These are phyloP conservation scores for Coccomyxa subellipsoidea DNA, from an alignment of 163 green algal genomes.

Conservation along the genomic window DNA sequence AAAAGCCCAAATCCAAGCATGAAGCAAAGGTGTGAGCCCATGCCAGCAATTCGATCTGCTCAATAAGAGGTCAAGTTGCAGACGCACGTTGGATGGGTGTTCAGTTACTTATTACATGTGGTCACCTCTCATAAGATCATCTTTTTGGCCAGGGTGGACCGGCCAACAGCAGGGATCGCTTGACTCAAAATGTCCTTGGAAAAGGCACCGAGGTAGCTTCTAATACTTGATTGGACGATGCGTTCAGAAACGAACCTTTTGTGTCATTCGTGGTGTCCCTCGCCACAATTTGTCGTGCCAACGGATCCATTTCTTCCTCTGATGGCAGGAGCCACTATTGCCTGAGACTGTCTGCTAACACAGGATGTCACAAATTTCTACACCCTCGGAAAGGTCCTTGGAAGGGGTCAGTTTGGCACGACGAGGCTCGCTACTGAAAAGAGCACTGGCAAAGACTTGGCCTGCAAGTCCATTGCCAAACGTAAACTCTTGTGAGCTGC, in stretches of 20 bases:
- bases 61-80: not conserved
- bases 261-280: too few species aligned
- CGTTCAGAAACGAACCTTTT: too few species aligned
- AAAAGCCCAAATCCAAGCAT: not conserved
- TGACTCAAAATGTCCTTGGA: conserved; percentile 11
- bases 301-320: too few species aligned
- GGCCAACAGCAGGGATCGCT: not conserved
- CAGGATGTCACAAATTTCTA: conserved; percentile 59
- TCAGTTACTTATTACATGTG: not conserved
- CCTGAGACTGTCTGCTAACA: not conserved
- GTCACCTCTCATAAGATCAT: not conserved
- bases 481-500: conserved; percentile 63
- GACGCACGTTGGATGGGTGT: not conserved
- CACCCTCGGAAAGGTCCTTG: conserved; percentile 57
- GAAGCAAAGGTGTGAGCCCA: not conserved
- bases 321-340: not conserved
- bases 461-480: conserved; percentile 90
- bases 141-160: not conserved
- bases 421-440: conserved; percentile 48
- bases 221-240: too few species aligned
- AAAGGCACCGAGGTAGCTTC: conserved; percentile 17
- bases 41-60: too few species aligned
- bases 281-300: too few species aligned
- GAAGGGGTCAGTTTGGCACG: conserved; percentile 63
- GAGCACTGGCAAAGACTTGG: conserved; percentile 40